Evolutionary conservation across 768 basidiomycete species (phyloP), one percentile per base, ranked within the genome.

Genomic region (Macrolepiota fuliginosa): DNA sequence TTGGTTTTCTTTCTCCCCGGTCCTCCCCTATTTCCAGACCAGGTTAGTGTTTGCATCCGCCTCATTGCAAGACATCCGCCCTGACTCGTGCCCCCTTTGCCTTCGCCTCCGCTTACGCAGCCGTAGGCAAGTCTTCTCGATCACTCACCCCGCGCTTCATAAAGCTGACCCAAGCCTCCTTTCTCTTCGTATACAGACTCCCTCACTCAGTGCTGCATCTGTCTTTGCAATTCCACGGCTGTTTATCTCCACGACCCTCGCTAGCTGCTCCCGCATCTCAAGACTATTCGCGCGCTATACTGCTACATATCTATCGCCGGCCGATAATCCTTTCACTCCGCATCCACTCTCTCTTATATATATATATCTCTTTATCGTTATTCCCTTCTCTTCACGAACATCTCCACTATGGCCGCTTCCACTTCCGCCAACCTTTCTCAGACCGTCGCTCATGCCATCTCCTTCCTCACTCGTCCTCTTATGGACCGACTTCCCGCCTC

Each of bases 381-480:
- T 64, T 62, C 58, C 57, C 29, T 40, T 63, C 64, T 68, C 62
- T 64, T 66, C 62, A 61, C 58, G 57, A 60, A 53, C 60, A 64
- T 65, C 66, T 64, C 62, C 65, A 54, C 69, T 67, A 81, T 81
- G 79, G 75, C 78, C 65, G 57, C 57, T 54, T 71, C 71, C 56
- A 65, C 70, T 57, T 76, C 83, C 66, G 74, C 81, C 66, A 80
- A 73, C 67, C 85, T 93, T 72, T 78, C 87, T 64, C 71, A 84
- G 74, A 82, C 90, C 65, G 83, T 93, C 72, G 81, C 88, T 62
- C 88, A 92, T 68, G 87, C 87, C 71, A 81, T 91, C 71, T 77
- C 86, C 60, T 90, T 86, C 78, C 80, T 93, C 72, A 91, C 88
- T 39, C 81, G 82, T 36, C 84, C 88, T 61, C 82, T 91, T 63